phyloP scores from a whole-genome alignment of 2,329 filamentous ascomycete genomes.

The Salinomyces thailandicus region DNA sequence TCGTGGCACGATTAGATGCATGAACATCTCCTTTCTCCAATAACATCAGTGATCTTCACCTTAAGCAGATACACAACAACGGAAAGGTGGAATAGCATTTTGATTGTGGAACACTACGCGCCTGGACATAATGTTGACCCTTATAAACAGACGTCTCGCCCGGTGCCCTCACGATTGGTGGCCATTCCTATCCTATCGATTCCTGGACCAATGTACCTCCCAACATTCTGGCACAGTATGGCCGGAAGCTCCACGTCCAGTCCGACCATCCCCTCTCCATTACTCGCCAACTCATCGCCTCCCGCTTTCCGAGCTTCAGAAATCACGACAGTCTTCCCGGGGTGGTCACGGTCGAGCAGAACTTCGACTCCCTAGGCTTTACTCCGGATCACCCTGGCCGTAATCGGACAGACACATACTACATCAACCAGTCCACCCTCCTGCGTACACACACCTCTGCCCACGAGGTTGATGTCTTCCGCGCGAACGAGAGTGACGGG shows the following conservation, averaged over 20 bases:
- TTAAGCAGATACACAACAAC: no score
- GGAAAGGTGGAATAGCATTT: no score
- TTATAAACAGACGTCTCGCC: neutral
- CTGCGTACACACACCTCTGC: conserved; percentile 90
- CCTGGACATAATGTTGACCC: no score
- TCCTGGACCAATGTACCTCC: conserved; percentile 75
- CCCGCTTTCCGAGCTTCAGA: conserved; percentile 67
- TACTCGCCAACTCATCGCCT: conserved; percentile 85
- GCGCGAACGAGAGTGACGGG: conserved; percentile 59
- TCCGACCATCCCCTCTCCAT: conserved; percentile 83
- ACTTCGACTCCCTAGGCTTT: conserved; percentile 96
- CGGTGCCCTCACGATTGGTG: conserved; percentile 43
- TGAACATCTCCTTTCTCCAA: no score
- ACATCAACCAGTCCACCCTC: conserved; percentile 74
- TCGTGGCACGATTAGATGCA: no score
- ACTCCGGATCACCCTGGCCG: conserved; percentile 79
- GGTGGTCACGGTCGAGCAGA: conserved; percentile 72
- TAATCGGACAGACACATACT: conserved; percentile 85
- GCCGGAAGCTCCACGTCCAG: conserved; percentile 77
- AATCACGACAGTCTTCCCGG: conserved; percentile 72
- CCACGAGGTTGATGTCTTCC: conserved; percentile 77
- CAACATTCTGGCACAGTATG: conserved; percentile 63
- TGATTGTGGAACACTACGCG: no score
- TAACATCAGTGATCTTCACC: no score
- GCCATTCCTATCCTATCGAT: conserved; percentile 56